These are phyloP conservation scores for Penicillium paradoxum DNA, from an alignment of 495 filamentous ascomycete species.

Conservation along the genomic window DNA sequence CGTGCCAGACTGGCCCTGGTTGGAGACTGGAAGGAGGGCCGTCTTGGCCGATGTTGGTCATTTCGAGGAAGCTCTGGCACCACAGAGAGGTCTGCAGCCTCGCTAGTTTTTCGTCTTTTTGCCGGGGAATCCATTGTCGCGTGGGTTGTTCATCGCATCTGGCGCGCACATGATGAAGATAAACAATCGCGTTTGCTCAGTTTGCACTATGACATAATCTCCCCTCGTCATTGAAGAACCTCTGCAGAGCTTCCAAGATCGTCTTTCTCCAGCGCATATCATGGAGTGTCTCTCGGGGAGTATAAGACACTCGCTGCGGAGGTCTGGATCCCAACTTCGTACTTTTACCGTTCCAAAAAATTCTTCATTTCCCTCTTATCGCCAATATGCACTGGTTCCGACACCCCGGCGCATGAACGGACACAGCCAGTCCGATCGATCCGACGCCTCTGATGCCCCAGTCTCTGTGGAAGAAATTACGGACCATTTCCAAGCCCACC, in stretches of 20 bases:
- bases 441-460: conserved; percentile 10
- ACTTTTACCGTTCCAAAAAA: background rate
- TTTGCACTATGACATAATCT: conserved; percentile 42
- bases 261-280: conserved; percentile 8
- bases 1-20: conserved; percentile 60
- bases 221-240: background rate
- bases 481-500: conserved; percentile 29
- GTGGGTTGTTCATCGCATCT: conserved; percentile 2
- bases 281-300: conserved; percentile 31
- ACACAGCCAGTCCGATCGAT: conserved; percentile 5
- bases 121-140: conserved; percentile 43
- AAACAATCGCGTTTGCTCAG: conserved; percentile 38
- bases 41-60: conserved; percentile 24
- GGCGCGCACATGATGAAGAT: conserved; percentile 13
- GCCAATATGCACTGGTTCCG: conserved; percentile 19
- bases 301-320: conserved; percentile 17
- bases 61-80: conserved; percentile 15
- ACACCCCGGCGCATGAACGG: conserved; percentile 23
- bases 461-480: conserved; percentile 8
- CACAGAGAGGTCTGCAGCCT: conserved; percentile 29
- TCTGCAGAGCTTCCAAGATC: conserved; percentile 4
- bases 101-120: conserved; percentile 61
- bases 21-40: conserved; percentile 61
- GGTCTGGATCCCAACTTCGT: background rate
- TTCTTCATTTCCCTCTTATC: background rate